Evolutionary conservation across 352 stramenopile genomes (phyloP).

Genomic region (Elongisporangium undulatum): DNA sequence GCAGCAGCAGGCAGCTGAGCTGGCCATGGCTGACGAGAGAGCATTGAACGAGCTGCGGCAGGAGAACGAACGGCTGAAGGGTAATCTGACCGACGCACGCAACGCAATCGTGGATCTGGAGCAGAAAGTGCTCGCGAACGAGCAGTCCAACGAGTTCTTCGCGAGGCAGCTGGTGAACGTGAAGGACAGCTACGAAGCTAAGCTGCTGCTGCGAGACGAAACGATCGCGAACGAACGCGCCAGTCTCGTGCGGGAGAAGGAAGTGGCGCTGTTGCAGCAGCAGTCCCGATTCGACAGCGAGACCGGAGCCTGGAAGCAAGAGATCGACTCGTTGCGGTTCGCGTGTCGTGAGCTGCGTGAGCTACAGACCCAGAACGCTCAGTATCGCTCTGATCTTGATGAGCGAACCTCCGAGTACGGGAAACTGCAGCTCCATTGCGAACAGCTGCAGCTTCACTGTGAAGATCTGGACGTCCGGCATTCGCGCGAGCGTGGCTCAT

Average conservation of each 20-base stretch:
- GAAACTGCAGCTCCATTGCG: conserved; percentile 7
- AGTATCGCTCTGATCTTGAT: conserved; percentile 13
- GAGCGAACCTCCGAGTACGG: conserved; percentile 6
- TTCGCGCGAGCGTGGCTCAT: conserved; percentile 2
- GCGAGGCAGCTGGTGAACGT: conserved; percentile 32
- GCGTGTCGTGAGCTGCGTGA: conserved; percentile 16
- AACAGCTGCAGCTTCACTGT: conserved; percentile 10
- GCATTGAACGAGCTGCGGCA: background rate
- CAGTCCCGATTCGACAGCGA: conserved; percentile 29
- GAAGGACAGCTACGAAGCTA: conserved; percentile 41
- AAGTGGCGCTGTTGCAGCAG: conserved; percentile 26
- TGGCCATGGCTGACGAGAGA: background rate
- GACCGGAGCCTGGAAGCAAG: conserved; percentile 30
- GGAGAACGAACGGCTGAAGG: conserved; percentile 20
- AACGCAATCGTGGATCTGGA: conserved; percentile 24
- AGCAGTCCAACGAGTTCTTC: conserved; percentile 37
- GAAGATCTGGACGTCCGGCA: background rate
- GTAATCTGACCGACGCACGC: conserved; percentile 9
- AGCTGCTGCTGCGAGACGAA: conserved; percentile 32
- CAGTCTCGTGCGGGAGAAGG: conserved; percentile 21
- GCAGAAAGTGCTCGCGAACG: conserved; percentile 24
- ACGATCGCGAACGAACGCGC: conserved; percentile 22
- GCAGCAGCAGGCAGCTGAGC: background rate
- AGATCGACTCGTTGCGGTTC: conserved; percentile 21
- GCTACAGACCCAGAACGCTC: conserved; percentile 23